Percentiles rank a stretch among this genome's conserved stretches.
Evolutionary conservation across 495 filamentous ascomycete genomes (phyloP).

Genomic region (Copromyces sp.): DNA sequence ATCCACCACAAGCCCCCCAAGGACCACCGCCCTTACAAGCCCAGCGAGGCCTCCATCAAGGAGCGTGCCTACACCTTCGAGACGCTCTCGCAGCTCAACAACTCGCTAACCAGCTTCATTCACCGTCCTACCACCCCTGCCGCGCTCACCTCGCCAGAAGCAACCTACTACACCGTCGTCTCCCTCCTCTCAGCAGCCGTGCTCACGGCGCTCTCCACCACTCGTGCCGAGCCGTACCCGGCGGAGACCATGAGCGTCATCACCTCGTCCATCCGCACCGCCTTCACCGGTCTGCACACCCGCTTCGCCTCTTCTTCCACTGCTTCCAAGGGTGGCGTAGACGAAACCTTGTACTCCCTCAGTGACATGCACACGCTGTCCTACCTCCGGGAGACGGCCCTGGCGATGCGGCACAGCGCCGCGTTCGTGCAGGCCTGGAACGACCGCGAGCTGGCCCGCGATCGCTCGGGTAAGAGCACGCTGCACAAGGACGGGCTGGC

Average conservation of each 20-base stretch:
- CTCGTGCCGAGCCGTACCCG: slow-evolving; percentile 10
- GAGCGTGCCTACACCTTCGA: slow-evolving; percentile 28
- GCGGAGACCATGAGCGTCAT: slow-evolving; percentile 3
- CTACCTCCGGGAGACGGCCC: slow-evolving; percentile 27
- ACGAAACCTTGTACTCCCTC: slow-evolving; percentile 5
- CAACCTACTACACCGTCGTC: slow-evolving; percentile 18
- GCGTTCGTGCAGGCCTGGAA: slow-evolving; percentile 22
- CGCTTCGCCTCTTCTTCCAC: slow-evolving; percentile 6
- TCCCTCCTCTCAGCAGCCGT: slow-evolving; percentile 19
- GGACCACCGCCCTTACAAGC: slow-evolving; percentile 30
- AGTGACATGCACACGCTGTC: slow-evolving; percentile 19
- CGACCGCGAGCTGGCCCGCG: slow-evolving; percentile 29
- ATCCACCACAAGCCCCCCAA: slow-evolving; percentile 31
- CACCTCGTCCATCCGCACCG: slow-evolving; percentile 7
- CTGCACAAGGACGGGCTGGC: slow-evolving; percentile 26
- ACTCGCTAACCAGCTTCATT: slow-evolving; percentile 24
- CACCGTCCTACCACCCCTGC: slow-evolving; percentile 6
- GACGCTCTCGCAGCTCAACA: slow-evolving; percentile 17
- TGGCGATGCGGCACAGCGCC: slow-evolving; percentile 23
- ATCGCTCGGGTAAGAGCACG: slow-evolving; percentile 24
- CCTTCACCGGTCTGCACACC: slow-evolving; percentile 14
- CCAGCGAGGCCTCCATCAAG: slow-evolving; percentile 18
- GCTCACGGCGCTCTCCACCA: slow-evolving; percentile 15
- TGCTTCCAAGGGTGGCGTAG: not conserved
- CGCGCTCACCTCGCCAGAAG: slow-evolving; percentile 17